phyloP scores from a whole-genome alignment of 306 rosid species.

The Fragaria nilgerrensis region DNA sequence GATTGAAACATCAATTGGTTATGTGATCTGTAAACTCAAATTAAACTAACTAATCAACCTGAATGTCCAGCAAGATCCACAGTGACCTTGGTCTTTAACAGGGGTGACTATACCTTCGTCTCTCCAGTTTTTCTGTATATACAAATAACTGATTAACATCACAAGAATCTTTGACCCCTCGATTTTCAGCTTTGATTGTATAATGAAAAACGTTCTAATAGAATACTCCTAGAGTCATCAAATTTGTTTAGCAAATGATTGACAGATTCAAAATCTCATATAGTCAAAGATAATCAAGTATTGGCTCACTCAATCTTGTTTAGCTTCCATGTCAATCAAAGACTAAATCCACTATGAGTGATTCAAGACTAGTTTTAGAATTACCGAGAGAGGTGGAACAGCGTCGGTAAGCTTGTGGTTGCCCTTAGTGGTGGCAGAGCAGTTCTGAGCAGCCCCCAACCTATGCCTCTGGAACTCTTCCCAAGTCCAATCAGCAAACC shows the following conservation, averaged over 20 bases:
- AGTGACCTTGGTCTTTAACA: constrained; percentile 77
- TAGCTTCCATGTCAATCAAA: not conserved
- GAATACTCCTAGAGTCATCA: not conserved
- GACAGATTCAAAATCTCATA: not conserved
- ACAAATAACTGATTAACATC: not conserved
- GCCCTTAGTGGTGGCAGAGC: constrained; percentile 88
- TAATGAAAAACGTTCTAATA: not conserved
- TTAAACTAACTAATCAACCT: constrained; percentile 28
- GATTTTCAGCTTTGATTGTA: not conserved
- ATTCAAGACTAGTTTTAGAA: no score
- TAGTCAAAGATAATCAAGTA: not conserved
- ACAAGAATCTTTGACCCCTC: not conserved
- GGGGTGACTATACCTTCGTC: constrained; percentile 68
- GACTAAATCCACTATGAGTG: not conserved
- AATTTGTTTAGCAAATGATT: not conserved
- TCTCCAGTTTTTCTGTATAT: constrained; percentile 92
- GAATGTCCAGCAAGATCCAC: constrained; percentile 76
- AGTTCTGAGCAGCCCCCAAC: constrained; percentile 91
- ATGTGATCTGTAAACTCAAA: constrained; percentile 2
- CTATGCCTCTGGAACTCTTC: constrained; percentile 69
- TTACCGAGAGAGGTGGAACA: constrained; percentile 59
- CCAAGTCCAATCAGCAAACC: constrained; percentile 93
- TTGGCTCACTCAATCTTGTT: not conserved
- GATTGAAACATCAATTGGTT: constrained; percentile 2
- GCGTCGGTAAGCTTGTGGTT: constrained; percentile 57